These are phyloP conservation scores for Musa beccarii DNA, from an alignment of 176 grass and related monocot genomes.

Conservation along the genomic window DNA sequence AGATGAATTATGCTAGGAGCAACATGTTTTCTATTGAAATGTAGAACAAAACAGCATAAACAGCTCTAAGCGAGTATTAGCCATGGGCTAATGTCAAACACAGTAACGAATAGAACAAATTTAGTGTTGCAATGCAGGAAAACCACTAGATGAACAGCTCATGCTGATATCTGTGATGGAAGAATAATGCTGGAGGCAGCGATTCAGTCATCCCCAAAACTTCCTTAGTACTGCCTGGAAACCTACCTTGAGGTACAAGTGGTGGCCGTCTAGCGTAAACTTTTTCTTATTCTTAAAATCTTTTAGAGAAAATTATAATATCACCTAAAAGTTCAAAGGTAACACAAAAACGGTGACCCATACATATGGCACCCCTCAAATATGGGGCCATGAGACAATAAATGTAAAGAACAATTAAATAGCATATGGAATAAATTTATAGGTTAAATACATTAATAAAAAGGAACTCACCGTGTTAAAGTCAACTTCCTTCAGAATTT, in stretches of 20 bases:
- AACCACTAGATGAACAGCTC: background rate
- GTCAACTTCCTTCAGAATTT: constrained; percentile 19
- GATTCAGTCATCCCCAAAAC: background rate
- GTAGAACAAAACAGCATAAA: too few relatives aligned
- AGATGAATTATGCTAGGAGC: too few relatives aligned
- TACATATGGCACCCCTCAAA: background rate
- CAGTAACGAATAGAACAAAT: background rate
- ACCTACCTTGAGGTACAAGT: background rate
- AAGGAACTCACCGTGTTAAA: constrained; percentile 3
- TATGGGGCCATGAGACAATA: too few relatives aligned
- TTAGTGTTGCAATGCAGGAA: background rate
- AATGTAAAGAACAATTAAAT: too few relatives aligned
- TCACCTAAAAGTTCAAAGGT: background rate
- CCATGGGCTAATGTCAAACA: background rate
- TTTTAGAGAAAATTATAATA: background rate
- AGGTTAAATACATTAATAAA: too few relatives aligned
- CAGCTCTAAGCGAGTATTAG: too few relatives aligned
- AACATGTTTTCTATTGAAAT: too few relatives aligned
- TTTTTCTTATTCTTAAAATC: background rate
- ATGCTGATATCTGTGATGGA: too few relatives aligned
- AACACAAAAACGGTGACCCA: background rate
- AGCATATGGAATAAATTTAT: too few relatives aligned
- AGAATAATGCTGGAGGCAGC: background rate
- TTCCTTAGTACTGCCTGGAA: background rate
- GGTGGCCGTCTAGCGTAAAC: background rate